Base-by-base conservation (phyloP, 768 basidiomycete genomes). In the Hygrocybe punicea region DNA sequence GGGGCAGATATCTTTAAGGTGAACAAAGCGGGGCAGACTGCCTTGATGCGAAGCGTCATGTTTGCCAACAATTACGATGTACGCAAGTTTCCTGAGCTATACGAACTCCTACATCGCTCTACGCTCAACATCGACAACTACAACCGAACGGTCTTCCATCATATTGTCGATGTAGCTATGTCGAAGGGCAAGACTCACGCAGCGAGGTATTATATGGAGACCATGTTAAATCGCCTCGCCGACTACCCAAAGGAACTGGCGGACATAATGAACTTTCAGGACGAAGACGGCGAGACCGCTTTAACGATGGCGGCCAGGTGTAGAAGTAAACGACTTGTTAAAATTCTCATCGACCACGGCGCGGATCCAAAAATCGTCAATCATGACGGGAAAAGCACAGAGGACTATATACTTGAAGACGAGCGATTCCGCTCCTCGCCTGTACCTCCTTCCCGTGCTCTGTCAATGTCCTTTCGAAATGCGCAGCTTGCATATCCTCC, bases 51-150 rank as follows among this genome's bases (percentile, higher is more conserved):
- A 14, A 89, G 88, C 65, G 97, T 99, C 64, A 98, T 98, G 96
- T 99, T 98, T 71, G 92, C 93, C 50, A 99, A 99, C 73, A 99
- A 98, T 70, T 99, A 99, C 69, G 97, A 99, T 71, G 90, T 98
- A 47, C 91, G 97, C 62, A 99, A 99, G 71, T 99, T 99, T 65
- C 93, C 94, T 2, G 96, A 98, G 70, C 78, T 99, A 16, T 98
- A 97, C 73, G 95, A 98, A 69, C 83, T 99, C 13, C 74, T 99
- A 35, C 97, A 98, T 66, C 89, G 93, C n/a, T 96, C 95, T 16
- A 98, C 96, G 0, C 87, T 98, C 65, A 98, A 99, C 70, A 98
- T 99, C 73, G 97, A 99, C 78, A 91, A 94, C 69, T 88, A 86
- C 67, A 98, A 98, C 68, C 89, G 96, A 11, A 98, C 96, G 33